Evolutionary conservation across 257 asterid genomes (phyloP).

Genomic region (Phtheirospermum japonicum): DNA sequence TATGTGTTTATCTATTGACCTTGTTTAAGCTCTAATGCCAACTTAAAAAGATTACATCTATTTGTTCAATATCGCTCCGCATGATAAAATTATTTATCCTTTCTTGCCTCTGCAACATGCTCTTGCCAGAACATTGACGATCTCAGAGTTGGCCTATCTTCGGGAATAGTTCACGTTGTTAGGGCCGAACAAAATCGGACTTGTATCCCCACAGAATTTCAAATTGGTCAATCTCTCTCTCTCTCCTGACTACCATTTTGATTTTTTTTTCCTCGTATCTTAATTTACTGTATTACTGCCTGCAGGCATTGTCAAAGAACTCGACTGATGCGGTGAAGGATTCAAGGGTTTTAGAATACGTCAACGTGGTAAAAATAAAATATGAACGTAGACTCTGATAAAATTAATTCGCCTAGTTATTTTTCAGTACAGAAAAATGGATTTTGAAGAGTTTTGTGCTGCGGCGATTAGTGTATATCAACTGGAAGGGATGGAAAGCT

Average conservation of each 20-base stretch:
- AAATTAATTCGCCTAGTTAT: background rate
- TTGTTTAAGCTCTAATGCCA: no score
- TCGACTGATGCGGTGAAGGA: slow-evolving; percentile 92
- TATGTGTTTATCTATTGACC: background rate
- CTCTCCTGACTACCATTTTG: slow-evolving; percentile 1
- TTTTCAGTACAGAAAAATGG: slow-evolving; percentile 74
- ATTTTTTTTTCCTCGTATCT: background rate
- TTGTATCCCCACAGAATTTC: slow-evolving; percentile 65
- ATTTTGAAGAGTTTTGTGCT: slow-evolving; percentile 89
- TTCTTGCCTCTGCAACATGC: slow-evolving; percentile 45
- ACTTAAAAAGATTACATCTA: no score
- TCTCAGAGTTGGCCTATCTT: slow-evolving; percentile 78
- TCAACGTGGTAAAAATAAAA: slow-evolving; percentile 49
- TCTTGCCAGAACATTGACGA: slow-evolving; percentile 78
- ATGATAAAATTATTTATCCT: no score
- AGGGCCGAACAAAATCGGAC: slow-evolving; percentile 85
- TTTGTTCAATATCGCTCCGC: no score
- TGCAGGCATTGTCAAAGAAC: slow-evolving; percentile 65
- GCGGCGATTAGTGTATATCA: slow-evolving; percentile 88
- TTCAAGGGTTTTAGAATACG: slow-evolving; percentile 83
- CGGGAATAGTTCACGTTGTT: slow-evolving; percentile 81
- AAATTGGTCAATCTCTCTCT: slow-evolving; percentile 49
- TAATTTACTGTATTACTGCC: background rate
- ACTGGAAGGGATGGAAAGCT: slow-evolving; percentile 77
- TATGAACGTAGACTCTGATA: background rate